Evolutionary conservation across 441 rosid genomes (phyloP).

Genomic region (Oxalis stricta): DNA sequence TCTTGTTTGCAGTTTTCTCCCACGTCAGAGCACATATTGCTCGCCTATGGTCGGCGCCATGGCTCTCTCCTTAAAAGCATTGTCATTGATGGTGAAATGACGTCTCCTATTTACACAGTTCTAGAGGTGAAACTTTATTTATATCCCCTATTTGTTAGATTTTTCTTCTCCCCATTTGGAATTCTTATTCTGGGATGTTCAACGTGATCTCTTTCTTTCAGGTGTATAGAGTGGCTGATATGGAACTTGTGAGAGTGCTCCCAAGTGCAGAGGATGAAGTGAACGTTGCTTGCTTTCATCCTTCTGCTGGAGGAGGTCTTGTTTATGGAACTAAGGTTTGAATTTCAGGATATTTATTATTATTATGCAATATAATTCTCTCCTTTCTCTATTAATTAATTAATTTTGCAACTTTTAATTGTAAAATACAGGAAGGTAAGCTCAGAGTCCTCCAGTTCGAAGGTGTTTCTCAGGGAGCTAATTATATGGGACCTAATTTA

Average conservation of each 20-base stretch:
- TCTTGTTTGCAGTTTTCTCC: slow-evolving; percentile 67
- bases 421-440: slow-evolving; percentile 71
- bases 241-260: slow-evolving; percentile 88
- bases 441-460: slow-evolving; percentile 65
- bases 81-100: slow-evolving; percentile 59
- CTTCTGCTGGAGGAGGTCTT: slow-evolving; percentile 83
- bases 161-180: not conserved
- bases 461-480: slow-evolving; percentile 36
- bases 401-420: slow-evolving; percentile 1
- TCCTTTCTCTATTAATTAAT: not conserved
- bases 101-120: slow-evolving; percentile 65
- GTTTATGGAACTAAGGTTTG: slow-evolving; percentile 80
- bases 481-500: slow-evolving; percentile 29
- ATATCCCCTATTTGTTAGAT: no score
- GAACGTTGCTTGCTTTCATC: slow-evolving; percentile 85
- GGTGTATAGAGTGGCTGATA: slow-evolving; percentile 94
- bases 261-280: slow-evolving; percentile 93
- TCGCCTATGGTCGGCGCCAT: slow-evolving; percentile 85
- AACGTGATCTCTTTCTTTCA: no score
- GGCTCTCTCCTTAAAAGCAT: slow-evolving; percentile 73
- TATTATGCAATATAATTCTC: not conserved
- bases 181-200: no score
- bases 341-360: not conserved
- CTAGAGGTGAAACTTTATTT: slow-evolving; percentile 48
- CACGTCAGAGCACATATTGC: slow-evolving; percentile 70